Evolutionary conservation across 345 rosid species (phyloP).

Genomic region (Hibiscus tridactylites): DNA sequence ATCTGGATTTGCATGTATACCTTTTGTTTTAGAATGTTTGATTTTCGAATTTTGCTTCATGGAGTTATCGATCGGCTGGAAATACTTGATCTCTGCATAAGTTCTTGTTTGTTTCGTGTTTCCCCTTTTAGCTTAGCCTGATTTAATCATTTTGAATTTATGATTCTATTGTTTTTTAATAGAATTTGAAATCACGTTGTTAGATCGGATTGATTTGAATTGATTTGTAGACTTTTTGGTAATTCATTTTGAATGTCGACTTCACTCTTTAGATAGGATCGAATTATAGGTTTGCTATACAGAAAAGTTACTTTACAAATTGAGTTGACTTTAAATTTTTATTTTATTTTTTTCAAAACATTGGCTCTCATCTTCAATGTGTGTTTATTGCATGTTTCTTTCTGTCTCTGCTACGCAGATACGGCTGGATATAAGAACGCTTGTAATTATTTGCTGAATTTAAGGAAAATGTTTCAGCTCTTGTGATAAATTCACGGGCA

Average conservation of each 20-base stretch:
- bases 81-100: not conserved
- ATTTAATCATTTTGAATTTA: not conserved
- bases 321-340: not conserved
- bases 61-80: not conserved
- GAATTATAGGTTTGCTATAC: not conserved
- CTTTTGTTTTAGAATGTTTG: not conserved
- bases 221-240: not conserved
- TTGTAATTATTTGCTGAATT: too few relatives aligned
- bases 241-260: not conserved
- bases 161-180: not conserved
- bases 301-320: not conserved
- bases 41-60: not conserved
- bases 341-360: not conserved
- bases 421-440: not conserved
- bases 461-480: too few relatives aligned
- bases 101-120: not conserved
- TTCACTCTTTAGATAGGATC: not conserved
- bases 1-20: slow-evolving; percentile 1
- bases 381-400: not conserved
- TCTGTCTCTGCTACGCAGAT: not conserved
- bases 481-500: too few relatives aligned
- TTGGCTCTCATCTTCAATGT: not conserved
- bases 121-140: not conserved
- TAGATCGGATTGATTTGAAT: not conserved
- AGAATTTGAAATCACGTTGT: not conserved